Base-by-base conservation (phyloP, 2,329 filamentous ascomycete genomes). In the Apiospora arundinis region DNA sequence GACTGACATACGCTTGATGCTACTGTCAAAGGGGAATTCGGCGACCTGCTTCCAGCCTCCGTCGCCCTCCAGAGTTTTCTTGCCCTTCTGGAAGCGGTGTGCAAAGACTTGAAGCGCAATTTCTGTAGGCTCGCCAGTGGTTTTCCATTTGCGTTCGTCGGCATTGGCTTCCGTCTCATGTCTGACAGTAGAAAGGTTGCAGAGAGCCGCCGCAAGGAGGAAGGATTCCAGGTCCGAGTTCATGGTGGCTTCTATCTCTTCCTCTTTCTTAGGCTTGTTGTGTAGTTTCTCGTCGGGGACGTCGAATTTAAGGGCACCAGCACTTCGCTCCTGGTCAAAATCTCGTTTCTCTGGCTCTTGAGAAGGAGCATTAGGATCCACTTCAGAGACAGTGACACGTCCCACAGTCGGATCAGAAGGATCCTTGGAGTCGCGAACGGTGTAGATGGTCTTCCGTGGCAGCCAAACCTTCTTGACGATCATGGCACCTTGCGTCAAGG, bases 1-100 rank as follows among this genome's bases (percentile, higher is more conserved):
- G 70, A 94, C 92, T 11, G 91, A 93, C 92, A 95, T 95, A 76
- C 91, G 90, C 86, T 95, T 95, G 79, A 94, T 90, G 76, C 87
- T 88, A 70, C 91, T 93, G 80, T 95, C 92, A 77, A 95, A 95
- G n/a, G 92, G 92, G 73, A 93, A 93, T 77, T 95, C 93, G 69
- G 90, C 88, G 1, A 91, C 80, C 76, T 91, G 87, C 74, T 87
- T 87, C 89, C 90, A 92, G n/a, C 87, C 87, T n/a, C 56, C 56
- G 6, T 82, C 78, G 2, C 76, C 80, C 71, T 87, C 85, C 2
- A 90, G 81, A 0, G 79, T 77, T 76, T 87, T 88, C 79, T 89
- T 90, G 52, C 89, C 88, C 32, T 83, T 83, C 65, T 86, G 83
- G 78, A 94, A 93, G 49, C 92, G 90, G 75, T 91, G 89, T 2